Base-by-base conservation (phyloP, 257 asterid genomes). In the Agastache rugosa region DNA sequence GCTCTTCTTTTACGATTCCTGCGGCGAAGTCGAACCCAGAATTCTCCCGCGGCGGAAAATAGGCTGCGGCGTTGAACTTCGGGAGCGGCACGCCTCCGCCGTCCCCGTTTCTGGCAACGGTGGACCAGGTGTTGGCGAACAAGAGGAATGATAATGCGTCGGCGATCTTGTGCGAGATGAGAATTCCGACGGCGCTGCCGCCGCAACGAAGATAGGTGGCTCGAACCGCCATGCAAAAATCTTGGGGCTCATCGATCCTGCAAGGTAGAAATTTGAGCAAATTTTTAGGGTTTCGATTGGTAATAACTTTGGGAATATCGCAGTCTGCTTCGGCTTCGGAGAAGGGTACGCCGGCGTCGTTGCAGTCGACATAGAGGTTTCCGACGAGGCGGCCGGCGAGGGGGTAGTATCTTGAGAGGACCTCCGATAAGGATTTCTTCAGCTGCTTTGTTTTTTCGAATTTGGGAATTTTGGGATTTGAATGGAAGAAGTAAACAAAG, bases 111-210 rank as follows among this genome's bases (percentile, higher is more conserved):
- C 83, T 47, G 0, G 86, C 78, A 15, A 63, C 3, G 61, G 85
- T 78, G 1, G 87, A 80, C 93, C 91, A 86, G n/a, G 82, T 17
- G 48, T 79, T 80, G 39, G 80, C 34, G 27, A 86, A 77, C 70
- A 69, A 6, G 77, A 69, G 48, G 17, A 60, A 47, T 1, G 85
- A 81, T 27, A 72, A 5, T 0, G n/a, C n/a, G n/a, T n/a, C n/a
- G n/a, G n/a, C n/a, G n/a, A n/a, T n/a, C n/a, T n/a, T n/a, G n/a
- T n/a, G 84, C 89, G 86, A 82, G 8, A 79, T 44, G 1, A 76
- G 45, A 4, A 84, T 41, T 11, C 83, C 86, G 0, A 88, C 20
- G 0, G 89, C 86, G 5, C 67, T 6, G 20, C 93, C 91, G 23
- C 87, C 83, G 6, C 93, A 88, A 0, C 23, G 42, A 68, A 87